Percentiles rank a stretch among this genome's conserved stretches.
Conservation (phyloP, 805 yeast species). For the Saccharomycopsis fermentans region DNA sequence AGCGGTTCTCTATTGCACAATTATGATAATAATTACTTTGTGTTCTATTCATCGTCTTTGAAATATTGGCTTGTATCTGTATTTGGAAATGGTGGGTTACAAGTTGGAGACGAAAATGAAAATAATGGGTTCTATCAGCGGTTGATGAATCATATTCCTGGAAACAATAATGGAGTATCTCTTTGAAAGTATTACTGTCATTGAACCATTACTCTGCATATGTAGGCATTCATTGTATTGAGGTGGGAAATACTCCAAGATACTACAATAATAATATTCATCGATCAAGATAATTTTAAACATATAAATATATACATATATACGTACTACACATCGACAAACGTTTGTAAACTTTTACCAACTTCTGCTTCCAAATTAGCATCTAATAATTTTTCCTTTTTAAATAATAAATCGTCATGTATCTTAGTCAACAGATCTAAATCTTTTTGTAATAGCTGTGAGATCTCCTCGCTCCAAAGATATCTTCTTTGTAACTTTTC, state of each 20-base stretch:
- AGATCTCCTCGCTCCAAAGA: constrained; percentile 31
- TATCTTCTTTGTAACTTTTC: constrained; percentile 26
- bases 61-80: neutral
- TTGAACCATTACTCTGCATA: neutral
- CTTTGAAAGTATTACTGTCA: neutral
- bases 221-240: no score
- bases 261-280: neutral
- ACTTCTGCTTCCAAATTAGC: constrained; percentile 29
- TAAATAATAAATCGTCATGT: constrained; percentile 31
- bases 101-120: neutral
- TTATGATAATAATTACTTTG: neutral
- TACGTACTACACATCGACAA: neutral
- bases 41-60: neutral
- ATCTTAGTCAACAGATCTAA: constrained; percentile 24
- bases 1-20: neutral
- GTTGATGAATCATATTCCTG: neutral
- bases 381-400: constrained; percentile 35
- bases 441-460: constrained; percentile 28
- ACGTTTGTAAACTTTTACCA: neutral
- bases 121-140: neutral
- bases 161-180: neutral
- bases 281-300: no score
- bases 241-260: no score
- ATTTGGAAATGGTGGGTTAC: neutral
- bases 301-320: neutral